These are phyloP conservation scores for Pseudogymnoascus sp. DNA, from an alignment of 2,329 filamentous ascomycete species.

Conservation along the genomic window DNA sequence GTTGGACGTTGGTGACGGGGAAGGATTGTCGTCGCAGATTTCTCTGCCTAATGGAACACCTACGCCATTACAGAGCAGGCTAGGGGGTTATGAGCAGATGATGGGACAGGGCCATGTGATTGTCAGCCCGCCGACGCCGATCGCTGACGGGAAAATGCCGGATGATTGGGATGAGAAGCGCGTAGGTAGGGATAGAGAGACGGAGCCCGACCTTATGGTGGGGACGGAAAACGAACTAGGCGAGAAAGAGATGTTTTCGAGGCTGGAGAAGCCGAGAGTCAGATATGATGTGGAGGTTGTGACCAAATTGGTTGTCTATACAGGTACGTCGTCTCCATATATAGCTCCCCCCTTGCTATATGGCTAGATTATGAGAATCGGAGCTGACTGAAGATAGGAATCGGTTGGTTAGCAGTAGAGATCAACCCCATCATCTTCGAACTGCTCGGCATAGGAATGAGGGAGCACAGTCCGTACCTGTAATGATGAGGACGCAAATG, in stretches of 20 bases:
- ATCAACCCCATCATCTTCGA: slow-evolving; percentile 36
- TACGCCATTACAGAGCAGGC: slow-evolving; percentile 36
- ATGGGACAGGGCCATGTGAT: slow-evolving; percentile 58
- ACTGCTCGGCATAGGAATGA: slow-evolving; percentile 33
- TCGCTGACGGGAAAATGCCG: slow-evolving; percentile 26
- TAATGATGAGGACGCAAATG: not conserved
- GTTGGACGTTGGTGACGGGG: slow-evolving; percentile 16
- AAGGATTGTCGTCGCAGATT: slow-evolving; percentile 14
- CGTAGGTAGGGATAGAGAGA: slow-evolving; percentile 20
- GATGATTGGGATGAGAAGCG: slow-evolving; percentile 31
- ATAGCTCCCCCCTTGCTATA: not conserved
- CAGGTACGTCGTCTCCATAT: slow-evolving; percentile 49
- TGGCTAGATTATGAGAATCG: not conserved
- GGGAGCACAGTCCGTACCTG: not conserved
- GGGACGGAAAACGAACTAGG: slow-evolving; percentile 44
- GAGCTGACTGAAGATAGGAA: slow-evolving; percentile 44
- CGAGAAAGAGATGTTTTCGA: slow-evolving; percentile 74
- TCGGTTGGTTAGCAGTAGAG: slow-evolving; percentile 64
- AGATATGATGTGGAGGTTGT: slow-evolving; percentile 98
- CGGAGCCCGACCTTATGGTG: slow-evolving; percentile 30
- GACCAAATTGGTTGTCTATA: slow-evolving; percentile 91
- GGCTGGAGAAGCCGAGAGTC: slow-evolving; percentile 75
- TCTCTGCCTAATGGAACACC: slow-evolving; percentile 26
- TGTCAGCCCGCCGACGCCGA: slow-evolving; percentile 25
- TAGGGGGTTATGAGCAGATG: slow-evolving; percentile 61